These are phyloP conservation scores for Kingdonia uniflora DNA, from an alignment of 164 flowering plant genomes.

Conservation along the genomic window DNA sequence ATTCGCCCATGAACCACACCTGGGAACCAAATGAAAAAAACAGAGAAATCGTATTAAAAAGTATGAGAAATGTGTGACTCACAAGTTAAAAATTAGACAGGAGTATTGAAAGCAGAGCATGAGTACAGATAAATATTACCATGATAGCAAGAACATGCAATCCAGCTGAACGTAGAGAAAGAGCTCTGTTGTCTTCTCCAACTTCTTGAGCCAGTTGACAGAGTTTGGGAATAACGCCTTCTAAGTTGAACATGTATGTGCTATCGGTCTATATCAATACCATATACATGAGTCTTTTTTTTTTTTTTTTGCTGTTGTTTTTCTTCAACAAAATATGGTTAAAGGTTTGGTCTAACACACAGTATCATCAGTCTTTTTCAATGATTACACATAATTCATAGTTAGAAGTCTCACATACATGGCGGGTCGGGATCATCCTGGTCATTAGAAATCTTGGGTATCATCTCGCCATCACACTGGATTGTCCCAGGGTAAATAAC, in stretches of 20 bases:
- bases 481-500: too few relatives aligned
- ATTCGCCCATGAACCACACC: slow-evolving; percentile 86
- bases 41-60: too few relatives aligned
- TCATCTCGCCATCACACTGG: too few relatives aligned
- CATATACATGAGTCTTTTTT: slow-evolving; percentile 9
- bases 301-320: not conserved
- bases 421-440: too few relatives aligned
- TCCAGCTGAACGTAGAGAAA: slow-evolving; percentile 62
- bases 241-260: slow-evolving; percentile 84
- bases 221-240: slow-evolving; percentile 79
- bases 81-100: too few relatives aligned
- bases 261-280: slow-evolving; percentile 43
- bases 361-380: too few relatives aligned
- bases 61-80: too few relatives aligned
- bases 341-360: not conserved
- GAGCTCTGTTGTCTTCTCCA: slow-evolving; percentile 61
- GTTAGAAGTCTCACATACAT: too few relatives aligned
- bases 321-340: not conserved
- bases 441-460: too few relatives aligned
- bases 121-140: slow-evolving; percentile 30
- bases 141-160: slow-evolving; percentile 60
- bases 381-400: too few relatives aligned
- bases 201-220: slow-evolving; percentile 72
- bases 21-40: slow-evolving; percentile 11
- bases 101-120: too few relatives aligned